phyloP scores from a whole-genome alignment of 306 rosid genomes.

The Casuarina glauca region DNA sequence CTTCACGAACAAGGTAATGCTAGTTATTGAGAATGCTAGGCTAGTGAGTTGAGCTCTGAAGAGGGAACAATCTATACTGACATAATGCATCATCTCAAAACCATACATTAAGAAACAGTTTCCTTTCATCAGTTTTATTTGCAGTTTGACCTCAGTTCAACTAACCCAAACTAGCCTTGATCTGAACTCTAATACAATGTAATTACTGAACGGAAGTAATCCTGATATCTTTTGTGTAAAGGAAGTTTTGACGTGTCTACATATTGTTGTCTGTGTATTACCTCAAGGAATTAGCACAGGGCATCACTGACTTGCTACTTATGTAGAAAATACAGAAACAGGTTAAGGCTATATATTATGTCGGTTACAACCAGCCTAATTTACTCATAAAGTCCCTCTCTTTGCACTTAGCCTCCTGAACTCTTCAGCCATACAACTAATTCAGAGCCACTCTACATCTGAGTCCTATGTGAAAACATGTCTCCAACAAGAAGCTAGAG shows the following conservation, averaged over 20 bases:
- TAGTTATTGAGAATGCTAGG: neutral
- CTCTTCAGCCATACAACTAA: neutral
- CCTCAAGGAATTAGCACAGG: neutral
- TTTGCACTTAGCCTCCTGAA: neutral
- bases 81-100: neutral
- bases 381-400: neutral
- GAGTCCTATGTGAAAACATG: neutral
- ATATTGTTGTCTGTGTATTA: neutral
- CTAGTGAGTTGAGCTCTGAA: neutral
- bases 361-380: neutral
- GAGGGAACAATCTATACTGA: neutral
- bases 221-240: neutral
- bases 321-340: neutral
- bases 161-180: neutral
- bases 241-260: neutral
- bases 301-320: neutral
- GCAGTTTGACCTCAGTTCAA: neutral
- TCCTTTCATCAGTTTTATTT: neutral
- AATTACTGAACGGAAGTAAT: neutral
- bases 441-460: neutral
- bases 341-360: neutral
- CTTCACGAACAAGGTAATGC: neutral
- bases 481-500: neutral
- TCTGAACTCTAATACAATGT: neutral
- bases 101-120: neutral